Conservation (phyloP, 2,329 filamentous ascomycete species). For the Nemania bipapillata region DNA sequence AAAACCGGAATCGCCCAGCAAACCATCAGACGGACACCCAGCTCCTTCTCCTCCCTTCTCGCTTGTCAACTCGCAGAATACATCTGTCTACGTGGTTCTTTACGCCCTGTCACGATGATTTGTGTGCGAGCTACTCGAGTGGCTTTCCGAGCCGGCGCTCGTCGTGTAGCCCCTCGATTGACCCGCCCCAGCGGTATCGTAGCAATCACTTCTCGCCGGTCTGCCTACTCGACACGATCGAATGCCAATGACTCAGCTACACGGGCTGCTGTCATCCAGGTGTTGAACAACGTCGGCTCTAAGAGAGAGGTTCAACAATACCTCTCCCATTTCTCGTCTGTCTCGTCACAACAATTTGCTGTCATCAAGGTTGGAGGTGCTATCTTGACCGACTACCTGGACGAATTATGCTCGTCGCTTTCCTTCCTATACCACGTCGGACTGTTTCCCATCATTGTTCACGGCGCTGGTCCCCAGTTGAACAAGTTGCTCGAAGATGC, state of each 20-base stretch:
- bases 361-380: slow-evolving; percentile 98
- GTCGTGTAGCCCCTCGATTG: slow-evolving; percentile 43
- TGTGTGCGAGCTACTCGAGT: slow-evolving; percentile 47
- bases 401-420: slow-evolving; percentile 87
- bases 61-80: neutral
- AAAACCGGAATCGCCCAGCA: neutral
- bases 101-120: slow-evolving; percentile 41
- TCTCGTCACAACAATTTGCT: slow-evolving; percentile 95
- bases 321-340: slow-evolving; percentile 94
- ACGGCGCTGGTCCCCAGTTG: slow-evolving; percentile 93
- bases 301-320: slow-evolving; percentile 98
- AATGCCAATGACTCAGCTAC: slow-evolving; percentile 67
- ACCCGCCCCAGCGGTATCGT: slow-evolving; percentile 26
- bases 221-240: slow-evolving; percentile 50
- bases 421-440: slow-evolving; percentile 95
- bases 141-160: slow-evolving; percentile 49
- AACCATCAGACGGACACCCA: neutral
- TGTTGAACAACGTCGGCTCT: slow-evolving; percentile 94
- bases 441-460: slow-evolving; percentile 93
- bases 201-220: slow-evolving; percentile 48
- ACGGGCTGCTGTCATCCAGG: slow-evolving; percentile 84
- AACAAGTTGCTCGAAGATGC: slow-evolving; percentile 90
- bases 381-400: slow-evolving; percentile 92
- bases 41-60: neutral
- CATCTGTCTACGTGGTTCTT: slow-evolving; percentile 1